Percentiles rank a stretch among this genome's conserved stretches.
phyloP scores from a whole-genome alignment of 2,329 filamentous ascomycete genomes.

The Fusarium poae region DNA sequence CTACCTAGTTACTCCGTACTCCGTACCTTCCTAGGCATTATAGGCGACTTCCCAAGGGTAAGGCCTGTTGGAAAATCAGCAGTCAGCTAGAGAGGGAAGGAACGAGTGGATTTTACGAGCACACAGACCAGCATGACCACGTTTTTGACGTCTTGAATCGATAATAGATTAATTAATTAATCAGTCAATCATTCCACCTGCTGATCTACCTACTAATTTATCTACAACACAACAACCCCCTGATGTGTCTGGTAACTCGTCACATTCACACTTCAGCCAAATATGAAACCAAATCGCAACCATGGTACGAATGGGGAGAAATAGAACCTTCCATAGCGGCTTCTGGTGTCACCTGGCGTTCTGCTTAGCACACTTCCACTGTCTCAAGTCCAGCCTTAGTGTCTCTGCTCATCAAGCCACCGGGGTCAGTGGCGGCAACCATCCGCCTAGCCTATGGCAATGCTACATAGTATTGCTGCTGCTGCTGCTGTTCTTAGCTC shows the following conservation, averaged over 20 bases:
- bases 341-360: conserved; percentile 35
- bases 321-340: conserved; percentile 42
- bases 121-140: conserved; percentile 9
- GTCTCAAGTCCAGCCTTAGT: conserved; percentile 33
- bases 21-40: no score
- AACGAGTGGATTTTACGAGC: background rate
- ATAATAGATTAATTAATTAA: background rate
- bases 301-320: conserved; percentile 1
- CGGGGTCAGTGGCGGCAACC: conserved; percentile 37
- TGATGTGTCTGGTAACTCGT: background rate
- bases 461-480: background rate
- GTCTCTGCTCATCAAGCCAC: conserved; percentile 31
- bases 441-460: conserved; percentile 19
- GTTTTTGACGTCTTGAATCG: conserved; percentile 5
- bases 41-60: background rate
- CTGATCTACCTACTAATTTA: background rate
- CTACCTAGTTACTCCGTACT: no score
- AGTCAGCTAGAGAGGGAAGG: background rate
- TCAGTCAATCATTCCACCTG: background rate
- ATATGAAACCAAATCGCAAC: conserved; percentile 12
- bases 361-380: conserved; percentile 12
- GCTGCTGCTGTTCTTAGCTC: background rate
- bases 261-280: conserved; percentile 6
- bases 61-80: background rate
- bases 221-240: background rate